Percentiles rank a stretch among this genome's conserved stretches.
Conservation (phyloP, 305 asterid species). For the Vinca major region DNA sequence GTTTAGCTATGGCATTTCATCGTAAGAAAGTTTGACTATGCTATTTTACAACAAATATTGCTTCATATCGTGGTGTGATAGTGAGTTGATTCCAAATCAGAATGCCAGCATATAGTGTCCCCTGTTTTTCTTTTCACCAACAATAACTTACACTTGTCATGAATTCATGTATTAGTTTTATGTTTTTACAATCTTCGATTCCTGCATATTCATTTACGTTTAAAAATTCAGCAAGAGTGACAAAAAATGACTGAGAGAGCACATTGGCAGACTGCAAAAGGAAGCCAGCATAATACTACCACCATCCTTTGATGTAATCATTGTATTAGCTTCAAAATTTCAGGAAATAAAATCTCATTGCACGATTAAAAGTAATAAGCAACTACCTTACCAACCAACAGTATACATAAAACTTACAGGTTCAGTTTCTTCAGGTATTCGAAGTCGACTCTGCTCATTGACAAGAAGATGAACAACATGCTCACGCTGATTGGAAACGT, state of each 20-base stretch:
- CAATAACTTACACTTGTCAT: background rate
- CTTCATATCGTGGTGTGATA: too few species aligned
- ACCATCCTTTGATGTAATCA: background rate
- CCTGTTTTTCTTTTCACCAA: background rate
- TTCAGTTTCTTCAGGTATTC: conserved; percentile 70
- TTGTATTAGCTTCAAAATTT: background rate
- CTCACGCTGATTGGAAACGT: conserved; percentile 88
- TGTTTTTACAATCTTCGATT: background rate
- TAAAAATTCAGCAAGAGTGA: background rate
- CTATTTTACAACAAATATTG: background rate
- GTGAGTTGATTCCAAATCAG: background rate
- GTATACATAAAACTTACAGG: conserved; percentile 46
- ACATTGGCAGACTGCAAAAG: background rate
- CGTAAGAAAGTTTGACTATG: background rate
- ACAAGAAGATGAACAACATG: conserved; percentile 86
- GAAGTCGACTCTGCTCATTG: conserved; percentile 84
- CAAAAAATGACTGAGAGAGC: background rate
- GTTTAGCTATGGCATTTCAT: background rate
- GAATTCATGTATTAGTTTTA: background rate
- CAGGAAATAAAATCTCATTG: background rate
- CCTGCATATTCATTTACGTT: background rate
- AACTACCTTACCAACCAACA: background rate
- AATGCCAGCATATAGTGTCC: background rate
- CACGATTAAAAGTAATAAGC: background rate
- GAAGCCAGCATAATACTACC: background rate